Conservation (phyloP, 169 alveolate species). For the Plasmodium fragile region DNA sequence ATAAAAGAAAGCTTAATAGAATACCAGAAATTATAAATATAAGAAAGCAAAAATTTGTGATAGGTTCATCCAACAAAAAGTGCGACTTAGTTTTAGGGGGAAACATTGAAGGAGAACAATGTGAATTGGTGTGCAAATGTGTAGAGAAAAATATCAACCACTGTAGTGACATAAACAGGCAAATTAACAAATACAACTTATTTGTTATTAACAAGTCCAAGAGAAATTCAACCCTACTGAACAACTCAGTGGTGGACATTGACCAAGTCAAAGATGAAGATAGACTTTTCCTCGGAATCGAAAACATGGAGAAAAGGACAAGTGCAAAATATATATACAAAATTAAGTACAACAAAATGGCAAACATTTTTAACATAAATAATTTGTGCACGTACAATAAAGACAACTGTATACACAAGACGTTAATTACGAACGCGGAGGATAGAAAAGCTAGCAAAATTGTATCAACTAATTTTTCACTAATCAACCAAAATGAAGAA, state of each 20-base stretch:
- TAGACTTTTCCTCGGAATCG: slow-evolving; percentile 40
- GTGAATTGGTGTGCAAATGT: slow-evolving; percentile 64
- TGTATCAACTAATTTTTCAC: slow-evolving; percentile 46
- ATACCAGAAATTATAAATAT: slow-evolving; percentile 45
- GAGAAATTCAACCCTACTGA: slow-evolving; percentile 27
- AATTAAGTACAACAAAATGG: slow-evolving; percentile 55
- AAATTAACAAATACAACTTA: slow-evolving; percentile 69
- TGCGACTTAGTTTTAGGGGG: slow-evolving; percentile 64
- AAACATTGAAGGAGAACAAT: slow-evolving; percentile 64
- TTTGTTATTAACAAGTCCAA: slow-evolving; percentile 55
- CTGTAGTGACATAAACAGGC: slow-evolving; percentile 39
- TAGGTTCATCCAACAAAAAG: slow-evolving; percentile 56
- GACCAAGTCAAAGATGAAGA: slow-evolving; percentile 73
- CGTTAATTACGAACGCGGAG: slow-evolving; percentile 2
- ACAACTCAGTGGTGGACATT: slow-evolving; percentile 36
- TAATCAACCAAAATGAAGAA: slow-evolving; percentile 39
- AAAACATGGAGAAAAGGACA: slow-evolving; percentile 20
- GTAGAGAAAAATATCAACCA: slow-evolving; percentile 57
- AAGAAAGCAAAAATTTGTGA: slow-evolving; percentile 62
- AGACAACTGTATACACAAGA: slow-evolving; percentile 4
- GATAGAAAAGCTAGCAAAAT: slow-evolving; percentile 47
- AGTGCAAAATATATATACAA: slow-evolving; percentile 65
- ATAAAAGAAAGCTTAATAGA: slow-evolving; percentile 35
- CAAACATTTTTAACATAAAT: slow-evolving; percentile 59
- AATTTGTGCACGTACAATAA: slow-evolving; percentile 19